These are phyloP conservation scores for Tolypocladium tropicale DNA, from an alignment of 2,329 filamentous ascomycete species.

Conservation along the genomic window DNA sequence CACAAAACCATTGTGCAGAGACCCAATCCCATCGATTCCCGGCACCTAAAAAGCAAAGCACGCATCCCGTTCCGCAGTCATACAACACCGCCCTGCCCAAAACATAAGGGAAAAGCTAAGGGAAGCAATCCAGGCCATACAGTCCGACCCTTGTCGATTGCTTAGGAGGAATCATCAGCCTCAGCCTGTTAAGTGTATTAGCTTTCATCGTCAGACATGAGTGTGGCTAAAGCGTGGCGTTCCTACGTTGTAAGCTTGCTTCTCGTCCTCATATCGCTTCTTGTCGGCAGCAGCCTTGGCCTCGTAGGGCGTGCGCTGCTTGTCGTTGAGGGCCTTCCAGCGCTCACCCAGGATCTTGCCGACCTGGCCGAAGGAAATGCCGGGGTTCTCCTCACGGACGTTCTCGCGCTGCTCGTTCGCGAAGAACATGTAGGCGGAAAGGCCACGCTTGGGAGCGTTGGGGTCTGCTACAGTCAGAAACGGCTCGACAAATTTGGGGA, in stretches of 20 bases:
- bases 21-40: conserved; percentile 23
- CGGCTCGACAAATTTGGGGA: neutral
- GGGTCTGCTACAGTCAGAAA: conserved; percentile 50
- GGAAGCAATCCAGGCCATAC: conserved; percentile 2
- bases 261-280: conserved; percentile 99
- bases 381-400: conserved; percentile 95
- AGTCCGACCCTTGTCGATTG: neutral
- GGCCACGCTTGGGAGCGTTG: conserved; percentile 97
- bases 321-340: conserved; percentile 94
- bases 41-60: conserved; percentile 24
- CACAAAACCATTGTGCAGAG: conserved; percentile 20
- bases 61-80: conserved; percentile 28
- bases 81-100: conserved; percentile 31
- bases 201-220: conserved; percentile 3
- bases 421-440: conserved; percentile 99
- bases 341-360: conserved; percentile 96
- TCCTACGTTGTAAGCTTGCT: conserved; percentile 82
- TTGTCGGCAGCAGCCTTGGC: conserved; percentile 95
- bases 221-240: conserved; percentile 5
- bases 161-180: conserved; percentile 42
- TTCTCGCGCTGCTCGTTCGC: conserved; percentile 98
- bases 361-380: conserved; percentile 96
- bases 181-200: conserved; percentile 36
- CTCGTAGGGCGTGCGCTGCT: conserved; percentile 89
- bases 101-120: conserved; percentile 16